Conservation (phyloP, 1,139 yeast genomes). For the Nakaseomyces sp. region DNA sequence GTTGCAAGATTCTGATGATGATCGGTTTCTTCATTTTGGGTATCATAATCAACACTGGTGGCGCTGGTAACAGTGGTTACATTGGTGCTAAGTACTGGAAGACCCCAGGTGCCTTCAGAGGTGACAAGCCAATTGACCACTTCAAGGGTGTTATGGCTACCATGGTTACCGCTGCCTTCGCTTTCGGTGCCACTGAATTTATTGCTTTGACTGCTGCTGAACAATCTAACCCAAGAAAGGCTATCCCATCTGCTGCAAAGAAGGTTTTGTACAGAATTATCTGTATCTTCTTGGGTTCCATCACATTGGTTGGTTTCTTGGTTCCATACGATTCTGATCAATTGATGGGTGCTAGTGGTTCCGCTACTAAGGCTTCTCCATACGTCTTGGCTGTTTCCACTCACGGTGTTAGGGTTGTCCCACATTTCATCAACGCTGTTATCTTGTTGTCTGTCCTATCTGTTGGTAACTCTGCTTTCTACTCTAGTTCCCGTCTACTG, state of each 20-base stretch:
- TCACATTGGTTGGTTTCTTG: slow-evolving; percentile 54
- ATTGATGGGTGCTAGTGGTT: slow-evolving; percentile 39
- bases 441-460: slow-evolving; percentile 42
- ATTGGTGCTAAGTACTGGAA: slow-evolving; percentile 58
- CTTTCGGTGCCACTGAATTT: slow-evolving; percentile 77
- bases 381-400: slow-evolving; percentile 63
- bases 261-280: slow-evolving; percentile 70
- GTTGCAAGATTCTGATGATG: slow-evolving; percentile 53
- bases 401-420: slow-evolving; percentile 58
- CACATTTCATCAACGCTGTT: slow-evolving; percentile 39
- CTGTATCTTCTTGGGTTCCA: slow-evolving; percentile 50
- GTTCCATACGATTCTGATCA: slow-evolving; percentile 52
- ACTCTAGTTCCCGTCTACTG: slow-evolving; percentile 48
- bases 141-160: slow-evolving; percentile 80
- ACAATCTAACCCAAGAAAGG: slow-evolving; percentile 66
- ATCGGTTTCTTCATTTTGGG: slow-evolving; percentile 58
- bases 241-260: slow-evolving; percentile 66
- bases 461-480: slow-evolving; percentile 47
- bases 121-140: slow-evolving; percentile 25
- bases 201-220: slow-evolving; percentile 88
- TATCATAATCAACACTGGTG: slow-evolving; percentile 56
- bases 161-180: slow-evolving; percentile 78
- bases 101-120: slow-evolving; percentile 48
- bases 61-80: slow-evolving; percentile 54
- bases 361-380: slow-evolving; percentile 54